Base-by-base conservation (phyloP, 2,329 filamentous ascomycete genomes). In the Pseudocercospora musae region DNA sequence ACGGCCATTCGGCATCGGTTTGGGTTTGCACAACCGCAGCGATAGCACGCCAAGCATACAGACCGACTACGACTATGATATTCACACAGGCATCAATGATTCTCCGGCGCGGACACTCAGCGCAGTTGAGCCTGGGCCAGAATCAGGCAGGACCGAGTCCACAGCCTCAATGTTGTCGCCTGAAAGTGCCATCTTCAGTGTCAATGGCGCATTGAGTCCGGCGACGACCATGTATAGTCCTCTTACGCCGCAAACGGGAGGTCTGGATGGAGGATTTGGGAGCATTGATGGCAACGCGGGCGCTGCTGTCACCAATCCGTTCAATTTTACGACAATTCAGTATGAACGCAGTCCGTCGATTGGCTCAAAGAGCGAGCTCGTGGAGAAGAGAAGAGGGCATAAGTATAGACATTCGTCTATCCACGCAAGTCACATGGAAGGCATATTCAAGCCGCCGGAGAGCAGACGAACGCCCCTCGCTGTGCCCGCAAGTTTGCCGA, bases 351-450 rank as follows among this genome's bases (percentile, higher is more conserved):
- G 56, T 29, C 62, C 55, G 23, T 63, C 59, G 20, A 84, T 87
- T 50, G 89, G 92, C 4, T 74, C 88, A 89, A 77, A 66, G 76
- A 70, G 69, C 42, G 76, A 96, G 89, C 94, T 92, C 70, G 87
- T 97, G 66, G 93, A 93, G 66, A 91, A 96, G 77, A 87, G 95
- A 68, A 89, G 94, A 64, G 95, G 95, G 66, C 95, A 99, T 80
- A 92, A 95, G 76, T 99, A 99, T 83, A 96, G 97, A 75, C 94
- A 98, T 80, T 96, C 91, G 75, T 96, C 91, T 75, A 89, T 99
- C 61, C 73, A 75, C 59, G 70, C 71, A 21, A 96, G 91, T 20
- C 93, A 98, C 75, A 93, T 97, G 77, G 96, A 98, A 77, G 96
- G 98, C 77, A 91, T 96, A 70, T 92, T 97, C 75, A 95, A 95